Evolutionary conservation across 768 basidiomycete genomes (phyloP).

Genomic region (Naganishia vishniacii): DNA sequence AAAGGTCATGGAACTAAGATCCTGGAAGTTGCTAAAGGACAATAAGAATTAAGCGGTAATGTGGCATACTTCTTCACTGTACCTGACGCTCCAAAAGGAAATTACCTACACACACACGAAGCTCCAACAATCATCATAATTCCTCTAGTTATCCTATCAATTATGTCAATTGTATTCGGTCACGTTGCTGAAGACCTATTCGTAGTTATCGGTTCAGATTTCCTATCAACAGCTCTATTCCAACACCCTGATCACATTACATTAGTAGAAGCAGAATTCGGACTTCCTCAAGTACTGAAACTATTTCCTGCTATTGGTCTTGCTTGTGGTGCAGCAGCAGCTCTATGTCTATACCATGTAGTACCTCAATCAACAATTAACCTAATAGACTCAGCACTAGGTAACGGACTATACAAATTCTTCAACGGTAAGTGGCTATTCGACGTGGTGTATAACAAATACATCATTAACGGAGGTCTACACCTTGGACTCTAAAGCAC

Average conservation of each 20-base stretch:
- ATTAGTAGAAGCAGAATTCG: constrained; percentile 28
- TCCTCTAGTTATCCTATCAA: constrained; percentile 28
- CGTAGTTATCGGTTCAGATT: constrained; percentile 28
- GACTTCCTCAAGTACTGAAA: constrained; percentile 29
- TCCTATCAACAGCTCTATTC: constrained; percentile 26
- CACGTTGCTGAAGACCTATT: constrained; percentile 29
- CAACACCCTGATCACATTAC: constrained; percentile 26
- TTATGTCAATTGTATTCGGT: constrained; percentile 31
- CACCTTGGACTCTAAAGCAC: constrained; percentile 8
- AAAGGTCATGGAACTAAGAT: no score
- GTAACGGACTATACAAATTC: constrained; percentile 28
- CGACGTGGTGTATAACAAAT: constrained; percentile 21
- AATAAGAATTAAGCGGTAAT: constrained; percentile 27
- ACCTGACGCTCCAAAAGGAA: constrained; percentile 29
- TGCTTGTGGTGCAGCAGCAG: constrained; percentile 24
- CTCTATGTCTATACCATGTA: constrained; percentile 27
- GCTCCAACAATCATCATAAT: constrained; percentile 27
- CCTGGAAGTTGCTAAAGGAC: constrained; percentile 33
- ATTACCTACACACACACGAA: constrained; percentile 32
- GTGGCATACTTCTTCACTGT: constrained; percentile 27
- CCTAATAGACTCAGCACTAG: constrained; percentile 24
- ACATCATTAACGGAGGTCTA: constrained; percentile 7
- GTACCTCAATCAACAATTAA: constrained; percentile 27
- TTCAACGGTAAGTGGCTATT: constrained; percentile 28
- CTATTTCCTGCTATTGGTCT: constrained; percentile 28